Conservation (phyloP, 805 yeast genomes). For the Alloascoidea africana region DNA sequence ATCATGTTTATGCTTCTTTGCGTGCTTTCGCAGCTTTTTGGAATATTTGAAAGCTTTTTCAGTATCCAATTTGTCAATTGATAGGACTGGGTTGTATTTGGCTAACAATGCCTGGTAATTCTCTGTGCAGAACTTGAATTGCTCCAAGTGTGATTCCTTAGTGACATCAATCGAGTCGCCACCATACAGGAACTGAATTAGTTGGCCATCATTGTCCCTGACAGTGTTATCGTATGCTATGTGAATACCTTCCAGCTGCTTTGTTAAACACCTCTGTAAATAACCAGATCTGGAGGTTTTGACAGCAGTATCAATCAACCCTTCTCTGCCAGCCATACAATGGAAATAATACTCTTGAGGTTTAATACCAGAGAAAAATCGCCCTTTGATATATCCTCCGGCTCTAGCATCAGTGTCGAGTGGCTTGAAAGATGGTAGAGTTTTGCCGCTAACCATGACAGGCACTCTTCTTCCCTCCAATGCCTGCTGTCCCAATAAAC, state of each 20-base stretch:
- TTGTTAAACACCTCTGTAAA: conserved; percentile 94
- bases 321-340: conserved; percentile 99
- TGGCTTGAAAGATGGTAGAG: conserved; percentile 91
- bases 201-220: conserved; percentile 87
- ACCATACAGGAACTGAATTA: conserved; percentile 92
- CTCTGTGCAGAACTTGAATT: conserved; percentile 85
- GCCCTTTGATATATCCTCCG: conserved; percentile 94
- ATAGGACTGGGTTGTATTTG: conserved; percentile 74
- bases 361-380: conserved; percentile 93
- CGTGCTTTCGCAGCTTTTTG: conserved; percentile 65
- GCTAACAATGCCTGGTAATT: conserved; percentile 77
- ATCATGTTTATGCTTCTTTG: conserved; percentile 36
- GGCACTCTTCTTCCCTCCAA: conserved; percentile 99
- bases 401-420: conserved; percentile 96
- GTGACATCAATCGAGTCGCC: conserved; percentile 94
- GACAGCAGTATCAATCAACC: conserved; percentile 98
- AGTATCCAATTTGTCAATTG: conserved; percentile 63
- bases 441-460: conserved; percentile 96
- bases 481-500: conserved; percentile 97
- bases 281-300: conserved; percentile 97
- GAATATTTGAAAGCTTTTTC: conserved; percentile 67
- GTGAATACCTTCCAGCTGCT: conserved; percentile 95
- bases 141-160: conserved; percentile 85
- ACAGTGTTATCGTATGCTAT: conserved; percentile 89
- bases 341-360: conserved; percentile 99